Evolutionary conservation across 805 yeast species (phyloP).

Genomic region (Kluyveromyces dobzhanskii): DNA sequence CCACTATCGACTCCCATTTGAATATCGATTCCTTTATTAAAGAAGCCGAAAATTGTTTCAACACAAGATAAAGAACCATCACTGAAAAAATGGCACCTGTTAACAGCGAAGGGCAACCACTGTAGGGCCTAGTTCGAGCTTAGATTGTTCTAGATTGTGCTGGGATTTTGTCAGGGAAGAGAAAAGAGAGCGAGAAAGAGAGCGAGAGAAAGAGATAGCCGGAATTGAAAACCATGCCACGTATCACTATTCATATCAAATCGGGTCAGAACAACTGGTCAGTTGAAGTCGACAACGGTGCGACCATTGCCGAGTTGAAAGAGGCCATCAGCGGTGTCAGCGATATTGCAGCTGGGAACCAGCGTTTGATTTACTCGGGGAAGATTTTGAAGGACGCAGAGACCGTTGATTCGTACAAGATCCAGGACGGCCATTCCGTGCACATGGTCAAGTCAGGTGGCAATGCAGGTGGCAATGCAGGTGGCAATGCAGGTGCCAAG

Average conservation of each 20-base stretch:
- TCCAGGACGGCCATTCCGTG: constrained; percentile 78
- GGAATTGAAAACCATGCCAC: no score
- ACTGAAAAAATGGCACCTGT: no score
- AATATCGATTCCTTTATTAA: no score
- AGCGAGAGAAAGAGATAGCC: no score
- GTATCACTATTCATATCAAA: constrained; percentile 24
- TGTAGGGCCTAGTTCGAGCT: no score
- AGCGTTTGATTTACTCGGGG: constrained; percentile 88
- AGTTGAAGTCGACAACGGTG: constrained; percentile 42
- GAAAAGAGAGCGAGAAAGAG: no score
- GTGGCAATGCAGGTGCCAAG: constrained; percentile 19
- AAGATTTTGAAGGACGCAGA: constrained; percentile 84
- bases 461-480: constrained; percentile 20
- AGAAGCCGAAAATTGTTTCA: no score
- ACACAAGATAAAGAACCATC: no score
- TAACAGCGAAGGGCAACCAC: no score
- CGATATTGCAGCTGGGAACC: constrained; percentile 67
- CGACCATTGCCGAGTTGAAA: constrained; percentile 64
- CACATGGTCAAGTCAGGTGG: constrained; percentile 83
- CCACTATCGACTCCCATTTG: no score
- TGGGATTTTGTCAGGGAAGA: no score
- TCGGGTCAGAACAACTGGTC: constrained; percentile 78
- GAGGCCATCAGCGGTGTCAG: constrained; percentile 50
- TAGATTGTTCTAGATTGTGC: no score
- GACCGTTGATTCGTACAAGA: constrained; percentile 64